These are phyloP conservation scores for Microcos paniculata DNA, from an alignment of 345 rosid genomes.

Conservation along the genomic window DNA sequence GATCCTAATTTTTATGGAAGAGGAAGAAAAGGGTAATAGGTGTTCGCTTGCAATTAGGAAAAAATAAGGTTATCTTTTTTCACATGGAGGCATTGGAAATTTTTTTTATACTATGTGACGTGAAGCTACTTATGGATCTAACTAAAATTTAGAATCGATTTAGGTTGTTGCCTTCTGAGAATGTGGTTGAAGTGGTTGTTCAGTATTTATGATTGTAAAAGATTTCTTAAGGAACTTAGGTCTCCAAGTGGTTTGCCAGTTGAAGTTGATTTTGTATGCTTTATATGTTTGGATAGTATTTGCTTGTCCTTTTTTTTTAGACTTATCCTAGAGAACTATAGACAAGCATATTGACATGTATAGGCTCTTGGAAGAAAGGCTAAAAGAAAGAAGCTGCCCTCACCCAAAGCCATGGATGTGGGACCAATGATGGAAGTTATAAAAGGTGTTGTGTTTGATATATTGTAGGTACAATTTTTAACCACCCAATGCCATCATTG, in stretches of 20 bases:
- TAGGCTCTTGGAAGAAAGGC: slow-evolving; percentile 91
- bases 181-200: no score
- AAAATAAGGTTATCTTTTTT: not conserved
- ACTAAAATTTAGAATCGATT: not conserved
- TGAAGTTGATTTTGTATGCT: not conserved
- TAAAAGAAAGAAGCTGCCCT: slow-evolving; percentile 79
- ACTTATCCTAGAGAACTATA: not conserved
- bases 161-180: not conserved
- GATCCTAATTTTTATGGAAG: not conserved
- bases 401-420: slow-evolving; percentile 81
- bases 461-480: slow-evolving; percentile 60
- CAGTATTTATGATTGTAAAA: slow-evolving; percentile 3
- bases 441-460: slow-evolving; percentile 83
- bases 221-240: not conserved
- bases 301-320: not conserved
- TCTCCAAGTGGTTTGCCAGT: not conserved
- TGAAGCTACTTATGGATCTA: slow-evolving; percentile 3
- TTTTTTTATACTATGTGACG: not conserved
- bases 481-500: not conserved
- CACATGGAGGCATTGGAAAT: not conserved
- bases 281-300: not conserved
- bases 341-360: not conserved
- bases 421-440: slow-evolving; percentile 97
- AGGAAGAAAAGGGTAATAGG: not conserved
- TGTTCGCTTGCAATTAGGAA: not conserved